phyloP scores from a whole-genome alignment of 2,329 filamentous ascomycete species.

The Beauveria asiatica region DNA sequence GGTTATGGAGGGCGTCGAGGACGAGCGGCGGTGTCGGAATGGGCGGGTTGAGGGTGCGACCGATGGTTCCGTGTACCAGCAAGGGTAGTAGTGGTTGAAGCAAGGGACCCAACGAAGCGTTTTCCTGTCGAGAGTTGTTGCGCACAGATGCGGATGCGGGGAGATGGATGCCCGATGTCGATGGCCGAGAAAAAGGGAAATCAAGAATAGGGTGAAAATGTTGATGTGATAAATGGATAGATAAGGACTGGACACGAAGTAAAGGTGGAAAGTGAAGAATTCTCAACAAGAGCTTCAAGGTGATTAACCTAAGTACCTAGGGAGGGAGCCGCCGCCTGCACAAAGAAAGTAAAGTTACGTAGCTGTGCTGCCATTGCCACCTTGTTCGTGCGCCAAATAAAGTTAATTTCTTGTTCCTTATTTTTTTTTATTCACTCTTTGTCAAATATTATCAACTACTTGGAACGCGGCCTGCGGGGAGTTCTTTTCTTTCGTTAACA shows the following conservation, averaged over 20 bases:
- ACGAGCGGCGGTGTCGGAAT: background rate
- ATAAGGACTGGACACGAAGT: slow-evolving; percentile 7
- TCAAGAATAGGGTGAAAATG: background rate
- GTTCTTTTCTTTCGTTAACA: too few species aligned
- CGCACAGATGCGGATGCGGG: background rate
- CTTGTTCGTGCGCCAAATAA: background rate
- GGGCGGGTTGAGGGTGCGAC: background rate
- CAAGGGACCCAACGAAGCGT: background rate
- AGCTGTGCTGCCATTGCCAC: background rate
- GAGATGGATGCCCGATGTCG: background rate
- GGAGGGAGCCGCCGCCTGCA: background rate
- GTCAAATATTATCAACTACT: background rate
- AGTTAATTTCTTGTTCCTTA: background rate
- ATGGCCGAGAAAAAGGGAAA: background rate
- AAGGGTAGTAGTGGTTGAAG: background rate
- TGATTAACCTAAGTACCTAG: background rate
- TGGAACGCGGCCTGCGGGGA: too few species aligned
- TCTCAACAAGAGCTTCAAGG: background rate
- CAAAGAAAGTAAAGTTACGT: background rate
- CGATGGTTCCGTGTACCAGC: background rate
- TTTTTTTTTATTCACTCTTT: background rate
- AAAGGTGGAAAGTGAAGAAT: slow-evolving; percentile 9
- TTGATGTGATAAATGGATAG: background rate
- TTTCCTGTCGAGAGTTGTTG: background rate
- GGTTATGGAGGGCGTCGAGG: background rate